Percentiles rank a stretch among this genome's conserved stretches.
Conservation (phyloP, 768 basidiomycete species). For the Mycena polygramma region DNA sequence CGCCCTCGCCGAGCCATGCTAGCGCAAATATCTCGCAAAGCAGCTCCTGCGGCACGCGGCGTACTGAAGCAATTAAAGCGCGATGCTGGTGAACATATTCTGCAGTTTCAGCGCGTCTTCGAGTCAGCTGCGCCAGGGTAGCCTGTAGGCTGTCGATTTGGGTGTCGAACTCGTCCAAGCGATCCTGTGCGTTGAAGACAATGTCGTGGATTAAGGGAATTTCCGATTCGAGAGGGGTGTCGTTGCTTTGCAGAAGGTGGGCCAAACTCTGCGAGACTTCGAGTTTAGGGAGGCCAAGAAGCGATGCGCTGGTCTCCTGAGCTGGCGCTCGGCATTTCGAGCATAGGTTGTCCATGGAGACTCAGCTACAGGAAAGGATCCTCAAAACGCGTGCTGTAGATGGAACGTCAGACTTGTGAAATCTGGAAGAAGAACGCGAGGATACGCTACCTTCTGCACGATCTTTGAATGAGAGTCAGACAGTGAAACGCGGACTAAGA, state of each 20-base stretch:
- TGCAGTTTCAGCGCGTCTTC: background rate
- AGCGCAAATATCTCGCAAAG: background rate
- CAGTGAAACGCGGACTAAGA: too few species aligned
- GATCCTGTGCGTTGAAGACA: background rate
- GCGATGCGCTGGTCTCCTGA: background rate
- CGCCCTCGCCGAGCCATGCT: background rate
- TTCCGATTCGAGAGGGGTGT: background rate
- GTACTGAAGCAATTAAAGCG: background rate
- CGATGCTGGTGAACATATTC: background rate
- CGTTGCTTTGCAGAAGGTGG: background rate
- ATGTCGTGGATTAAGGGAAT: background rate
- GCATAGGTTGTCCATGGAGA: too few species aligned
- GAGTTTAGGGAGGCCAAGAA: background rate
- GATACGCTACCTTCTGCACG: too few species aligned
- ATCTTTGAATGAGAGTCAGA: too few species aligned
- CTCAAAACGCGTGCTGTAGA: too few species aligned
- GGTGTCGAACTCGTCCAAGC: background rate
- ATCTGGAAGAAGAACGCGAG: too few species aligned
- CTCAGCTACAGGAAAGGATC: too few species aligned
- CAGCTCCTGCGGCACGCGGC: background rate
- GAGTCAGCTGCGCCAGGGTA: background rate
- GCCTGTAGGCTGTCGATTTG: background rate
- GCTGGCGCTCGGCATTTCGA: too few species aligned
- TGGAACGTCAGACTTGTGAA: too few species aligned
- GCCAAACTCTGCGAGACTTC: background rate